phyloP scores from a whole-genome alignment of 2,329 filamentous ascomycete genomes.

The Aspergillus awamori region DNA sequence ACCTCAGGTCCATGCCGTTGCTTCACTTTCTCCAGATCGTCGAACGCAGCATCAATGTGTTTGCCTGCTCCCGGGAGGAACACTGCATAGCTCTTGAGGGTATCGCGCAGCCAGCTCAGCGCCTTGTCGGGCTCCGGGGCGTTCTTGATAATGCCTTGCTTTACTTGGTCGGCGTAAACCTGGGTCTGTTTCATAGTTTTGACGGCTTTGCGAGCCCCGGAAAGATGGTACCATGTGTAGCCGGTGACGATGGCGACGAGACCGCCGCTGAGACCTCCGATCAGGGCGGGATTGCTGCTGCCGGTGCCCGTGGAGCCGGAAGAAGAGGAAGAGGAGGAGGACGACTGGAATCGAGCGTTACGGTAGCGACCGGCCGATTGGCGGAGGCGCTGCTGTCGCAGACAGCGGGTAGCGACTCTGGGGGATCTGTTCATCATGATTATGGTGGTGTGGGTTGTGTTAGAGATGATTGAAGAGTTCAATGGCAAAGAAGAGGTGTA shows the following conservation, averaged over 20 bases:
- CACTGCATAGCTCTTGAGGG: constrained; percentile 68
- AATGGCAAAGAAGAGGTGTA: no score
- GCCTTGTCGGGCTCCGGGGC: constrained; percentile 70
- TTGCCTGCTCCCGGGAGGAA: constrained; percentile 71
- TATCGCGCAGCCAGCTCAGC: constrained; percentile 65
- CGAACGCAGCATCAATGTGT: constrained; percentile 70
- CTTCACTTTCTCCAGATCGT: constrained; percentile 69
- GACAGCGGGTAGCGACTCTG: constrained; percentile 2
- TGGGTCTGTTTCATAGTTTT: constrained; percentile 59
- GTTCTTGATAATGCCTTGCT: constrained; percentile 62
- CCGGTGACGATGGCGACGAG: constrained; percentile 50
- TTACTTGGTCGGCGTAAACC: constrained; percentile 62
- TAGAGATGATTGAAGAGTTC: neutral
- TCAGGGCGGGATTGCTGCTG: constrained; percentile 36
- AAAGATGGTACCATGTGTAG: constrained; percentile 59
- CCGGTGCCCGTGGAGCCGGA: constrained; percentile 6
- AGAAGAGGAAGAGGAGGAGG: constrained; percentile 26
- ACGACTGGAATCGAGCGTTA: constrained; percentile 33
- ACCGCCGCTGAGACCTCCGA: constrained; percentile 56
- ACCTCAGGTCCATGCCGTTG: constrained; percentile 70
- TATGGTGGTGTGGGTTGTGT: neutral
- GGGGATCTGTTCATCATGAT: constrained; percentile 9
- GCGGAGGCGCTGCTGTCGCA: neutral
- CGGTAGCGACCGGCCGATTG: neutral
- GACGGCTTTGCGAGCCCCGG: constrained; percentile 53